A percentile compares a stretch with the other conserved stretches of the same genome.
phyloP scores from a whole-genome alignment of 148 eudicot species.

The Fagopyrum esculentum region DNA sequence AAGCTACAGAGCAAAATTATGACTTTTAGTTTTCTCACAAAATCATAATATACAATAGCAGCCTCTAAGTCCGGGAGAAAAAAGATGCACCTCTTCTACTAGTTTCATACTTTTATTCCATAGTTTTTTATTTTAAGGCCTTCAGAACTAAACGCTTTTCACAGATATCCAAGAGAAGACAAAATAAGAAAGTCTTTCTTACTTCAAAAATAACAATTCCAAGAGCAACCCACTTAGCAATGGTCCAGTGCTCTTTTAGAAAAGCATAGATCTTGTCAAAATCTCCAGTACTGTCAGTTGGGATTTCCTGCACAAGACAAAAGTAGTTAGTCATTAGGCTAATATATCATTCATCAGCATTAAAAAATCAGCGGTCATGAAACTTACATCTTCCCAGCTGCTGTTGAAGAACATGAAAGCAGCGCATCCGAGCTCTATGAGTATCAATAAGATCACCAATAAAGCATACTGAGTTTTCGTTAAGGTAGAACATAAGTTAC shows the following conservation, averaged over 20 bases:
- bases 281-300: conserved; percentile 77
- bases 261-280: conserved; percentile 66
- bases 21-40: neutral
- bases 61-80: neutral
- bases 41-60: neutral
- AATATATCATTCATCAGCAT: neutral
- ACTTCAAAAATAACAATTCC: conserved; percentile 87
- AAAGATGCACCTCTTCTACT: neutral
- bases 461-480: conserved; percentile 57
- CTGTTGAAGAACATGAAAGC: conserved; percentile 80
- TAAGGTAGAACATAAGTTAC: conserved; percentile 36
- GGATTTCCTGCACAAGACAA: conserved; percentile 46
- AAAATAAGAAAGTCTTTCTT: conserved; percentile 2
- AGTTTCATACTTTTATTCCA: neutral
- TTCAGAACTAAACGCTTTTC: neutral
- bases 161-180: neutral
- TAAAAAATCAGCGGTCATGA: neutral
- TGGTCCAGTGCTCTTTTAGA: conserved; percentile 64
- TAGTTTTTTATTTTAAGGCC: neutral
- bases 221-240: conserved; percentile 83
- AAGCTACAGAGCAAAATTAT: neutral
- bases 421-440: conserved; percentile 74
- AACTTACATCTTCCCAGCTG: conserved; percentile 71
- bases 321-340: neutral
- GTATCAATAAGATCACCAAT: conserved; percentile 64